Percentiles rank a stretch among this genome's conserved stretches.
These are phyloP conservation scores for Papiliotrema nemorosa DNA, from an alignment of 1,284 basidiomycete genomes.

Conservation along the genomic window DNA sequence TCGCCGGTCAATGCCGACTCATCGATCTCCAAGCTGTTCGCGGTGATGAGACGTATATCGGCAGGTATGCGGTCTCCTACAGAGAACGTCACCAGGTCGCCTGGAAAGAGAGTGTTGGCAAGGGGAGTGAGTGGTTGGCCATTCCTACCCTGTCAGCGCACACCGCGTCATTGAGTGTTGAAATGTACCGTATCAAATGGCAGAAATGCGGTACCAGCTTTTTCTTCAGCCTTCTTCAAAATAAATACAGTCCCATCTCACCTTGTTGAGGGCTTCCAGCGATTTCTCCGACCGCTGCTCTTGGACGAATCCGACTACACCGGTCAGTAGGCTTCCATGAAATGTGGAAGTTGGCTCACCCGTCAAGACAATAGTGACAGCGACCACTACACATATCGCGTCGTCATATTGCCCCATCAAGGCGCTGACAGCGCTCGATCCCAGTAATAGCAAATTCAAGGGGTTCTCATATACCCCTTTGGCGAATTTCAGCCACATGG, in stretches of 20 bases:
- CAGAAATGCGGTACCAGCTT: constrained; percentile 89
- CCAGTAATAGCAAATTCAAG: constrained; percentile 82
- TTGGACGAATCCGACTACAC: constrained; percentile 86
- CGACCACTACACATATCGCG: constrained; percentile 88
- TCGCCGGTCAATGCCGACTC: constrained; percentile 95
- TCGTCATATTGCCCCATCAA: constrained; percentile 92
- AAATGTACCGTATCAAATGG: constrained; percentile 71
- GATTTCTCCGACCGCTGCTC: constrained; percentile 93
- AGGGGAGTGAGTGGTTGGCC: constrained; percentile 71
- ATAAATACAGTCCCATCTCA: constrained; percentile 6
- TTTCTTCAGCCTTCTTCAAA: too few species aligned
- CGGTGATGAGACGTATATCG: constrained; percentile 75
- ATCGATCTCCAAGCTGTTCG: constrained; percentile 86
- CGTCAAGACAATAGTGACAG: constrained; percentile 86
- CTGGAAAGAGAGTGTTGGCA: constrained; percentile 91
- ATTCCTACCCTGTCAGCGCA: constrained; percentile 54
- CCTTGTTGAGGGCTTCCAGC: constrained; percentile 86
- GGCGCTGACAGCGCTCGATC: constrained; percentile 79
- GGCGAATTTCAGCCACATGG: constrained; percentile 77
- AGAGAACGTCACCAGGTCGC: constrained; percentile 85
- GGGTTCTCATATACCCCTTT: constrained; percentile 88
- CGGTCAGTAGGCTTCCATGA: neutral
- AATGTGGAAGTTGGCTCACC: constrained; percentile 54
- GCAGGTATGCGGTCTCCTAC: constrained; percentile 89
- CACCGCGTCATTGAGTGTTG: neutral